Evolutionary conservation across 306 rosid species (phyloP), one percentile per base, ranked within the genome.

Genomic region (Acmispon strigosus): DNA sequence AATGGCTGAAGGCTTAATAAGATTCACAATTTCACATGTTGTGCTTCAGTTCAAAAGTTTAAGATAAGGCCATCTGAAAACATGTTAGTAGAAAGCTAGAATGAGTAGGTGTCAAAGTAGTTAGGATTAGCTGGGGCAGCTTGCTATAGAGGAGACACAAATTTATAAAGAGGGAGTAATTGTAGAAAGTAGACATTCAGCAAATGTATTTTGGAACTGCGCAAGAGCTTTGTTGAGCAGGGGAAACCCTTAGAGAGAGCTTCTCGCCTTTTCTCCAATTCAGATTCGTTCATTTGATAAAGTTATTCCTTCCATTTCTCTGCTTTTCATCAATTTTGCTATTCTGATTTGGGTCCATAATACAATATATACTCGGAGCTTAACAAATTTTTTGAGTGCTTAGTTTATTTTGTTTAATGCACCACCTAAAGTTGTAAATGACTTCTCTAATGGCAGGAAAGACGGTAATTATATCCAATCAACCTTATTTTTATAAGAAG

Each of bases 401-500:
- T 75, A 55, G 58, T 27, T 7, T 61, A 15, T 78, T 20, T 66
- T 72, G 14, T 65, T 61, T 76, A 65, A 71, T 67, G 8, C 50
- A 19, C 57, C 19, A 51, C 57, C 32, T 63, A 20, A 32, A 78
- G 59, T 32, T 53, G 43, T 74, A 47, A 64, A 73, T 68, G 78
- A 41, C 36, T 24, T 73, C 42, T 86, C 49, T 71, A 53, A 19
- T 86, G 78, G 70, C 96, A 94, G 97, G 97, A 66, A 87, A 87
- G 85, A 80, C 96, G 2, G 83, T 90, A 42, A 86, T 94, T 39
- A 77, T 94, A 78, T 94, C 98, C 69, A 94, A 80, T 80, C 92
- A 90, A 69, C 97, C 97, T 48, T 90, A 59, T 63, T 90, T 94
- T 72, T 89, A 90, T 57, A 89, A 90, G 88, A 94, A 90, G 86